Percentiles rank a stretch among this genome's conserved stretches.
phyloP scores from a whole-genome alignment of 768 basidiomycete genomes.

The Lactarius vividus region DNA sequence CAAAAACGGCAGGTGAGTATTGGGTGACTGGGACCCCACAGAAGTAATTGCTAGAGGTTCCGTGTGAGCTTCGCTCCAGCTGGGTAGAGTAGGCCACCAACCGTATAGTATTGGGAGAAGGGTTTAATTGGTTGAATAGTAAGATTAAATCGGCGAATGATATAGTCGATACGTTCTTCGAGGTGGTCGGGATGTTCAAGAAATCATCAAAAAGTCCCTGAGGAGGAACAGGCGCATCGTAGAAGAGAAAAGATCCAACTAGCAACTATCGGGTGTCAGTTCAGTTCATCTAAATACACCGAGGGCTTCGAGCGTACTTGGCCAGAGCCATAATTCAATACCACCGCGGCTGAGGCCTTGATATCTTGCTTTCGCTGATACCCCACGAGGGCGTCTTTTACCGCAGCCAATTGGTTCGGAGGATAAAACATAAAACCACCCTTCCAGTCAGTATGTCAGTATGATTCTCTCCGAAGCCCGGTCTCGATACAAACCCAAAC shows the following conservation, averaged over 20 bases:
- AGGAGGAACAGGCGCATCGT: constrained; percentile 26
- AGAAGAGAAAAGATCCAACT: constrained; percentile 17
- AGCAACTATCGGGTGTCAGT: background rate
- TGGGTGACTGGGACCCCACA: background rate
- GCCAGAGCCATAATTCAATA: constrained; percentile 1
- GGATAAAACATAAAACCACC: background rate
- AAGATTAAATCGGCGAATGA: constrained; percentile 6
- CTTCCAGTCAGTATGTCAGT: background rate
- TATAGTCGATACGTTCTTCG: background rate
- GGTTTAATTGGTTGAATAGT: background rate
- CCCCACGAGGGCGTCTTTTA: background rate
- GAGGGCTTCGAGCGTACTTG: background rate
- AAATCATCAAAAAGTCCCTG: constrained; percentile 27
- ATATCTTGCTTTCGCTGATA: background rate
- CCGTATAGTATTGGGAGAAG: background rate
- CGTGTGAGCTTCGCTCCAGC: background rate
- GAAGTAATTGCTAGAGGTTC: background rate
- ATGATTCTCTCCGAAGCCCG: background rate
- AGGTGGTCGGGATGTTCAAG: constrained; percentile 14
- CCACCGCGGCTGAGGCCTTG: background rate
- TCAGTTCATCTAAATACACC: background rate
- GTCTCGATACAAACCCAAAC: constrained; percentile 25
- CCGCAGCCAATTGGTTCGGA: background rate
- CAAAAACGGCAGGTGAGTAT: constrained; percentile 7
- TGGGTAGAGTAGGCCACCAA: background rate